Evolutionary conservation across 2,329 filamentous ascomycete species (phyloP).

Genomic region (Xylariaceae sp.): DNA sequence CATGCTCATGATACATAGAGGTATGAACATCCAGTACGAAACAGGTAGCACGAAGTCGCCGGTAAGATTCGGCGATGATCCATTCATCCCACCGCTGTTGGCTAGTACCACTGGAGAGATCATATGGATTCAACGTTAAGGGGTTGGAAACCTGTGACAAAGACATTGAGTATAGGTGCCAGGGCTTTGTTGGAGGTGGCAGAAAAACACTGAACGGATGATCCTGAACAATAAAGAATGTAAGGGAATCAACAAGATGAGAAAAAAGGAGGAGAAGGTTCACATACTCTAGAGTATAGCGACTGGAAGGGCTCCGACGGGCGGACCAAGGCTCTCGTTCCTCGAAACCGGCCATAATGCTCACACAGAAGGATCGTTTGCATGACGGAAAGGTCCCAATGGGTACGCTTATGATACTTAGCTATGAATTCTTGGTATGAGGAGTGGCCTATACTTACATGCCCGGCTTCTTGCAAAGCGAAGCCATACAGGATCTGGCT

Average conservation of each 20-base stretch:
- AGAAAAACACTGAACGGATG: constrained; percentile 33
- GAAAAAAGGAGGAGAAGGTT: constrained; percentile 30
- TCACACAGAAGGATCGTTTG: constrained; percentile 52
- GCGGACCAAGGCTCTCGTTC: constrained; percentile 42
- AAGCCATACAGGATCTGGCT: constrained; percentile 47
- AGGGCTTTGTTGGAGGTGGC: constrained; percentile 27
- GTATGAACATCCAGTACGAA: constrained; percentile 53
- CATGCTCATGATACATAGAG: constrained; percentile 50
- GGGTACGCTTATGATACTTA: constrained; percentile 35
- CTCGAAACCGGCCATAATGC: constrained; percentile 50
- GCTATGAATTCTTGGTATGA: constrained; percentile 1
- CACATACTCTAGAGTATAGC: constrained; percentile 51
- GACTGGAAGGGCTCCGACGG: constrained; percentile 46
- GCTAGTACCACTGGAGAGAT: constrained; percentile 22
- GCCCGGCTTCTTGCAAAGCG: constrained; percentile 45
- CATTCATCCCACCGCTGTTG: constrained; percentile 45
- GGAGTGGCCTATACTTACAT: constrained; percentile 37
- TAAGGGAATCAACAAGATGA: constrained; percentile 27
- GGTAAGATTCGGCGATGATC: constrained; percentile 47
- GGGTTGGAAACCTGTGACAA: constrained; percentile 37
- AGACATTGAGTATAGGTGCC: constrained; percentile 33
- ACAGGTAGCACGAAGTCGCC: constrained; percentile 51
- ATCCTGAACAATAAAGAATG: constrained; percentile 32
- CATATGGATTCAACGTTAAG: constrained; percentile 26
- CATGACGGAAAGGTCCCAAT: constrained; percentile 47